Percentiles rank a stretch among this genome's conserved stretches.
These are phyloP conservation scores for Sporothrix euskadiensis DNA, from an alignment of 2,329 filamentous ascomycete species.

Conservation along the genomic window DNA sequence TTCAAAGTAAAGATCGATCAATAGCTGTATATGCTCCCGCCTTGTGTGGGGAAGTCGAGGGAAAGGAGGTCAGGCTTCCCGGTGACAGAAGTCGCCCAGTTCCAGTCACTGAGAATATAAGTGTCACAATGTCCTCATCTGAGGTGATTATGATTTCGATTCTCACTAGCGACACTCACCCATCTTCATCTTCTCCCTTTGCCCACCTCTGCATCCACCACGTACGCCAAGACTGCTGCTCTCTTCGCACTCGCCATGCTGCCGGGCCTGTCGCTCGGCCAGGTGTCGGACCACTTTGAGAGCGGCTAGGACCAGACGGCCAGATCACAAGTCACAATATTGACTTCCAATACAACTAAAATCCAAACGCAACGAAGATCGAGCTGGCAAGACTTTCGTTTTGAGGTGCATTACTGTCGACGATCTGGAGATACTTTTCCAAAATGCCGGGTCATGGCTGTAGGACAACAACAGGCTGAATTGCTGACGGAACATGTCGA, in stretches of 20 bases:
- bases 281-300: conserved; percentile 59
- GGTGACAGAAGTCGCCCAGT: background rate
- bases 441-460: background rate
- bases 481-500: background rate
- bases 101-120: background rate
- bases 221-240: conserved; percentile 9
- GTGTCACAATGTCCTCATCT: background rate
- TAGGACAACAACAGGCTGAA: background rate
- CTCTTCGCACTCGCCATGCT: conserved; percentile 44
- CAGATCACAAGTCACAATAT: background rate
- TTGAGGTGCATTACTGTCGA: background rate
- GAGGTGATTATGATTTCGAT: background rate
- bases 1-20: background rate
- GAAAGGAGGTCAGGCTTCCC: conserved; percentile 1
- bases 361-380: too few species aligned
- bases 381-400: too few species aligned
- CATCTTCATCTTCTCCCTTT: background rate
- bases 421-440: background rate
- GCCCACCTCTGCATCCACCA: background rate
- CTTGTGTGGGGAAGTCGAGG: background rate
- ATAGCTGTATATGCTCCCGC: background rate
- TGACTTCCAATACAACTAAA: too few species aligned
- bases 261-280: conserved; percentile 51
- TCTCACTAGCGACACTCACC: background rate
- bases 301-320: conserved; percentile 57